Evolutionary conservation across 2,329 filamentous ascomycete species (phyloP), one percentile per base, ranked within the genome.

Genomic region (Fusarium foetens): DNA sequence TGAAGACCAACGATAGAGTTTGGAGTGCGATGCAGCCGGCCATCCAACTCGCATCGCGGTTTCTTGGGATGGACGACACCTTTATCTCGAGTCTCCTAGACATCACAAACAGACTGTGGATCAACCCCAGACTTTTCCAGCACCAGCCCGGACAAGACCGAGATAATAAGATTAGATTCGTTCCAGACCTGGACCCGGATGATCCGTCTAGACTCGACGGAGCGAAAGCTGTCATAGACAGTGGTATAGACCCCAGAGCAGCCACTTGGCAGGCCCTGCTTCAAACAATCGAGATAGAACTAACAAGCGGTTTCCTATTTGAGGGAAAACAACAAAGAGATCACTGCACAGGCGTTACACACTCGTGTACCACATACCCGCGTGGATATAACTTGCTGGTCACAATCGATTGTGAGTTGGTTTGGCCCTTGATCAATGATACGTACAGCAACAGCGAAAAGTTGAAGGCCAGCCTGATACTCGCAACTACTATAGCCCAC

Each of bases 1-100:
- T 33, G 14, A 38, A 73, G 68, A 65, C 66, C 31, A 76, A 74
- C 7, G 74, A 80, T n/a, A 63, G 71, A 14, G 57, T 81, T 3
- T 81, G 79, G 79, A 21, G 71, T 7, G 76, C 73, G 19, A 60
- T 80, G 42, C 74, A 78, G 23, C 79, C 79, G 12, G 72, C 77
- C 10, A 73, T 81, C 11, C 68, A 73, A 43, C 67, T 80, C 14
- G 71, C 75, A 13, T 74, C 78, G 3, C 70, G 74, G 5, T 53
- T 81, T 7, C 60, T 80, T 2, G 19, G 54, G 6, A 45, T 42
- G 17, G 33, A 72, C 5, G 71, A 79, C 12, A 58, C 64, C 2
- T 81, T 73, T 31, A 70, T 74, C 33, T 16, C 17, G 8, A 58
- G 72, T 4, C 48, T 80, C 6, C 54, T 75, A 31, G 72, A 79